A percentile compares a stretch with the other conserved stretches of the same genome.
Evolutionary conservation across 345 rosid genomes (phyloP).

Genomic region (Arabis hirsuta): DNA sequence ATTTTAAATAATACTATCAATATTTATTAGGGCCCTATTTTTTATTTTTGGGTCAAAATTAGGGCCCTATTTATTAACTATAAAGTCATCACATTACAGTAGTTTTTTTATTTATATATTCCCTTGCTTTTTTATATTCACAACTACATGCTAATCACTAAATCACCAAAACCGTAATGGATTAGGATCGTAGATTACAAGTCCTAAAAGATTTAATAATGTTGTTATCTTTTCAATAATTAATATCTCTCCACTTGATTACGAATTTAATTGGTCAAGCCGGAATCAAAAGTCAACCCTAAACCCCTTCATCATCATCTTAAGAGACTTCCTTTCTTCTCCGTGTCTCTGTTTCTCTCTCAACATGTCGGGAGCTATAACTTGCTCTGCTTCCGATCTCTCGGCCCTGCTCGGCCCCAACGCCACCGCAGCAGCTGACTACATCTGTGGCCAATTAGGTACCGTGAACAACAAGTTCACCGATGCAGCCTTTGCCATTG

Average conservation of each 20-base stretch:
- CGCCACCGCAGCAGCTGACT: conserved; percentile 59
- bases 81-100: neutral
- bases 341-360: conserved; percentile 18
- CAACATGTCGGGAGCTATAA: conserved; percentile 29
- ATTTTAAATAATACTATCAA: neutral
- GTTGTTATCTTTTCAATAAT: neutral
- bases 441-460: conserved; percentile 56
- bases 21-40: no score
- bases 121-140: conserved; percentile 4
- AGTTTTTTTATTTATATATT: neutral
- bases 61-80: neutral
- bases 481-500: conserved; percentile 62
- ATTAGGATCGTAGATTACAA: conserved; percentile 6
- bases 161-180: neutral
- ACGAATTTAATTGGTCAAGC: conserved; percentile 6
- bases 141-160: conserved; percentile 30
- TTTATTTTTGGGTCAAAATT: no score
- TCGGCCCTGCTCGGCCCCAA: conserved; percentile 58
- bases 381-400: conserved; percentile 55
- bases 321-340: conserved; percentile 21
- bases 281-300: conserved; percentile 24
- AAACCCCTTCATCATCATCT: neutral
- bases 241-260: neutral
- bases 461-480: conserved; percentile 38
- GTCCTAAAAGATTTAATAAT: neutral